Conservation (phyloP, 352 stramenopile species). For the Phytophthora pini region DNA sequence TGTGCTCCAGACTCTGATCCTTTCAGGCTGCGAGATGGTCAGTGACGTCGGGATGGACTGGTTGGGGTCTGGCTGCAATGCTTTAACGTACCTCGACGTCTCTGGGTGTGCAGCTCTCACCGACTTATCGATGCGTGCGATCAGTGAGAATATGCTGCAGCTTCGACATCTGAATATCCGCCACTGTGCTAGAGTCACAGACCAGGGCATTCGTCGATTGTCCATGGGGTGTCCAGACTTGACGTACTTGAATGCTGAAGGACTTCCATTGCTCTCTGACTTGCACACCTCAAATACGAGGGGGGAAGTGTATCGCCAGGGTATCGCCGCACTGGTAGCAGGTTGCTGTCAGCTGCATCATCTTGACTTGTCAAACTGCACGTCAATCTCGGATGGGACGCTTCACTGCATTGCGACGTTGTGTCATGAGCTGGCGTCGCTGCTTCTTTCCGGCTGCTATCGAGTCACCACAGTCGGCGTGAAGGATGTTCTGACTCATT, state of each 20-base stretch:
- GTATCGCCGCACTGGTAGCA: slow-evolving; percentile 44
- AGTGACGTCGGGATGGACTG: slow-evolving; percentile 94
- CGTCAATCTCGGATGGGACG: slow-evolving; percentile 47
- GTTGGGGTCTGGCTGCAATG: slow-evolving; percentile 83
- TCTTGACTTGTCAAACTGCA: slow-evolving; percentile 61
- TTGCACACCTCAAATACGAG: slow-evolving; percentile 11
- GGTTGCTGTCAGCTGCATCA: slow-evolving; percentile 47
- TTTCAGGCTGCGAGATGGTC: slow-evolving; percentile 91
- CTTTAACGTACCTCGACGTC: slow-evolving; percentile 86
- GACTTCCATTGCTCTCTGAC: slow-evolving; percentile 56
- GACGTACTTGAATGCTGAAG: slow-evolving; percentile 45
- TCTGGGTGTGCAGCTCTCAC: slow-evolving; percentile 88
- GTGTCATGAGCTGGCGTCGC: slow-evolving; percentile 24
- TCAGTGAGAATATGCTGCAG: slow-evolving; percentile 82
- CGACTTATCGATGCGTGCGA: slow-evolving; percentile 82
- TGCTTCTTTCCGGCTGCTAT: slow-evolving; percentile 37
- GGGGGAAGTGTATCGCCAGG: slow-evolving; percentile 24
- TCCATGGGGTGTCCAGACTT: slow-evolving; percentile 58
- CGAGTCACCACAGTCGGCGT: slow-evolving; percentile 37
- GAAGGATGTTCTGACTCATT: slow-evolving; percentile 29
- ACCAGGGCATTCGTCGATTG: slow-evolving; percentile 60
- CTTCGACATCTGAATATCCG: slow-evolving; percentile 55
- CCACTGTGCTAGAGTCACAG: slow-evolving; percentile 58
- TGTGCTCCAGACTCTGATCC: slow-evolving; percentile 54
- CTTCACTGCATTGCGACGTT: slow-evolving; percentile 26